Percentiles rank a stretch among this genome's conserved stretches.
These are phyloP conservation scores for Medicago lupulina DNA, from an alignment of 306 rosid species.

Conservation along the genomic window DNA sequence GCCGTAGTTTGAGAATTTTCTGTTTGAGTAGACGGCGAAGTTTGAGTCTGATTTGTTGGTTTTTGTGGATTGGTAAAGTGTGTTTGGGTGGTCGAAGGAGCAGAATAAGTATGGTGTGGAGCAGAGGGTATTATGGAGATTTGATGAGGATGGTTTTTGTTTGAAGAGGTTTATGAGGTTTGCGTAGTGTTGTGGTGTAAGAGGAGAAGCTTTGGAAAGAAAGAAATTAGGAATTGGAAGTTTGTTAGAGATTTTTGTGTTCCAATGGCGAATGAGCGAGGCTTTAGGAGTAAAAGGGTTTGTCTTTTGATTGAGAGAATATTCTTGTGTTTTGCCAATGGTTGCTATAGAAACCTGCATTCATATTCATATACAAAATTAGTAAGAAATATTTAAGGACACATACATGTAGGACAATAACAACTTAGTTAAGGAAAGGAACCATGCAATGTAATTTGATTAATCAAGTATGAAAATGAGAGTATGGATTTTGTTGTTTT, in stretches of 20 bases:
- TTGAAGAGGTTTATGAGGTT: constrained; percentile 48
- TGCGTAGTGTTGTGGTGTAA: constrained; percentile 61
- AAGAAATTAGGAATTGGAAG: constrained; percentile 62
- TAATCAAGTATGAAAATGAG: background rate
- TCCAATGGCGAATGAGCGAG: constrained; percentile 77
- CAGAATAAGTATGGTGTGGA: constrained; percentile 66
- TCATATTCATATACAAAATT: background rate
- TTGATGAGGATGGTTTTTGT: constrained; percentile 44
- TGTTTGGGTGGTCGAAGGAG: constrained; percentile 48
- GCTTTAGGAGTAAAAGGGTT: constrained; percentile 87
- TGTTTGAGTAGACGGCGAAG: constrained; percentile 65
- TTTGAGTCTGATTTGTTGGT: constrained; percentile 40
- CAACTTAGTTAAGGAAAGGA: background rate
- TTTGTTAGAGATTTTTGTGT: constrained; percentile 53
- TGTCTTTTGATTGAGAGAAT: constrained; percentile 32
- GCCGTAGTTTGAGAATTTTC: constrained; percentile 70
- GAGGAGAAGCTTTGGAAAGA: constrained; percentile 77
- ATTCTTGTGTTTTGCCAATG: background rate
- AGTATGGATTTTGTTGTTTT: background rate
- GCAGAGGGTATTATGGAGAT: constrained; percentile 55
- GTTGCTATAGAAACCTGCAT: constrained; percentile 56
- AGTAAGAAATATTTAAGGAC: background rate
- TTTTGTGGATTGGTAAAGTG: background rate
- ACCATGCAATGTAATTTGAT: background rate
- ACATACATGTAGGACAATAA: background rate